These are phyloP conservation scores for Gonapodya prolifera DNA, from an alignment of 192 early-diverging fungal species.

Conservation along the genomic window DNA sequence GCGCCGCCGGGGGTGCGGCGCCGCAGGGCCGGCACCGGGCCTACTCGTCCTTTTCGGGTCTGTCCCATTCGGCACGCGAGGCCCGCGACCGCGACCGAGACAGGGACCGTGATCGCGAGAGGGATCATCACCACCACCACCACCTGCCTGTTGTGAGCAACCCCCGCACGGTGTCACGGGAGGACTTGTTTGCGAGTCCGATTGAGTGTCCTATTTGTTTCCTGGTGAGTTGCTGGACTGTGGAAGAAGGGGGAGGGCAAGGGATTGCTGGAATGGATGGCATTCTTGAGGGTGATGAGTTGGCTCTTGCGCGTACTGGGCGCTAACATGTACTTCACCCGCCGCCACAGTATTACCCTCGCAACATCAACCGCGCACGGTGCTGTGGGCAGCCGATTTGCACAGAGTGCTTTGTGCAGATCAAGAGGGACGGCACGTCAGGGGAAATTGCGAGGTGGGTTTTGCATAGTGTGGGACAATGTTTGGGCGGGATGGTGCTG, in stretches of 20 bases:
- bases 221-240: conserved; percentile 42
- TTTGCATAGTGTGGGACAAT: background rate
- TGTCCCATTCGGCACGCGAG: background rate
- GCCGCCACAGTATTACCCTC: conserved; percentile 60
- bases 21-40: background rate
- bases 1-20: no score
- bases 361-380: conserved; percentile 80
- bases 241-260: no score
- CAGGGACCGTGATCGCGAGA: no score
- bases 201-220: conserved; percentile 94
- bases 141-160: background rate
- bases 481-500: no score
- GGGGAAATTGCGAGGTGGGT: background rate
- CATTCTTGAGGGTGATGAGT: background rate
- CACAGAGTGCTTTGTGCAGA: conserved; percentile 95
- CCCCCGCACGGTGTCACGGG: background rate
- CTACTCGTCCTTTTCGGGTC: background rate
- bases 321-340: background rate
- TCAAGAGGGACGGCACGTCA: conserved; percentile 56
- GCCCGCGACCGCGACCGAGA: no score
- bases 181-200: conserved; percentile 27
- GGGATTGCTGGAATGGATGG: no score
- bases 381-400: conserved; percentile 95
- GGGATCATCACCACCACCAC: background rate
- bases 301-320: no score